Evolutionary conservation across 495 filamentous ascomycete genomes (phyloP), one percentile per base, ranked within the genome.

Genomic region (Trichoderma erinaceum): DNA sequence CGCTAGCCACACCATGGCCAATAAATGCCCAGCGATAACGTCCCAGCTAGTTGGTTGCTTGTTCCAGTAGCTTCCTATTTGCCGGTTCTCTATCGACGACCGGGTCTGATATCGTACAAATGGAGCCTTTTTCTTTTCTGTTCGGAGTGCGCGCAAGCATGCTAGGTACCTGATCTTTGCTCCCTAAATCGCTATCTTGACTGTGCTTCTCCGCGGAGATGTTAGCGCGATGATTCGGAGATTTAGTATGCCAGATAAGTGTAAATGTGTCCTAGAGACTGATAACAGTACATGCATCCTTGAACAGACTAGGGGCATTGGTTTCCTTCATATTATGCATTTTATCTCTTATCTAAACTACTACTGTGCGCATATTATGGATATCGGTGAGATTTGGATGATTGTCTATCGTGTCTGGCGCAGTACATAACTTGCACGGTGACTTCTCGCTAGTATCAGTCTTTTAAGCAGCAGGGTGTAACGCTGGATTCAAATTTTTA

Each of bases 181-280:
- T 48, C 15, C n/a, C n/a, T 52, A 52, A 52, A 52, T 52, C 48
- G 48, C 48, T 52, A 52, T 52, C 48, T 52, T 4, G 18, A 52
- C 25, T 52, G 21, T 4, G 48, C 4, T 52, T 52, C 48, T 52
- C 48, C 48, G 48, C 48, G 48, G 48, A 52, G 5, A 8, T 23
- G 21, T 4, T 23, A 23, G 48, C n/a, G n/a, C 48, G 48, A 16
- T 52, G 35, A 7, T 38, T 38, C 35, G 35, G 35, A 38, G 35
- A 38, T 38, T 38, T 7, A 38, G 7, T 5, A 38, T 6, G 35
- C 35, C 4, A 38, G 35, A 38, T 38, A 38, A 21, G 21, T 23
- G 10, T 52, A 4, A 52, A 52, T 25, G n/a, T 52, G 18, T 52
- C 0, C n/a, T 8, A 21, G 48, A 52, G 21, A 21, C 48, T 25